Evolutionary conservation across 2,329 filamentous ascomycete species (phyloP).

Genomic region (Cytospora piceicola): DNA sequence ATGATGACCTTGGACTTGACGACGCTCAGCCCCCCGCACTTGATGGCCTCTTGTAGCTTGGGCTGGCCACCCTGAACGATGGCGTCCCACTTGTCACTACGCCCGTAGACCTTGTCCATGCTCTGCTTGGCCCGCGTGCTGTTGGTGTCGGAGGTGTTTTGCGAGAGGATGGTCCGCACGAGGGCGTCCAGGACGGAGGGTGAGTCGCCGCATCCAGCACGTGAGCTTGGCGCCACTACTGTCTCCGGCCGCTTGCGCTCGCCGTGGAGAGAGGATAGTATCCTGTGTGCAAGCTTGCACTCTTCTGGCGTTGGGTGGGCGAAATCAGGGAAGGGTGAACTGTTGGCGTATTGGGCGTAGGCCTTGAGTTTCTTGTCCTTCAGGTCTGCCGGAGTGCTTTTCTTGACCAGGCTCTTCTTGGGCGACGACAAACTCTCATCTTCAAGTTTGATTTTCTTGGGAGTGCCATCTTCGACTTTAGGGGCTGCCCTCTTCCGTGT

Average conservation of each 20-base stretch:
- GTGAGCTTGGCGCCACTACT: conserved; percentile 63
- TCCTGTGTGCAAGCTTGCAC: conserved; percentile 67
- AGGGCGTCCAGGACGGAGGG: conserved; percentile 57
- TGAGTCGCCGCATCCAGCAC: conserved; percentile 64
- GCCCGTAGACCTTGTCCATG: conserved; percentile 51
- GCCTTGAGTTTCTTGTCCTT: conserved; percentile 50
- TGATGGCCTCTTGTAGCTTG: conserved; percentile 63
- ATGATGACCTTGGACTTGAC: conserved; percentile 77
- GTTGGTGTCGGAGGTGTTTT: conserved; percentile 56
- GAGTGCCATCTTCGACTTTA: conserved; percentile 18
- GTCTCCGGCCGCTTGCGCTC: conserved; percentile 62
- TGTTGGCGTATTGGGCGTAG: conserved; percentile 45
- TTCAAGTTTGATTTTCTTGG: conserved; percentile 25
- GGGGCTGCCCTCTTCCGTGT: conserved; percentile 25
- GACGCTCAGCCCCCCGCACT: conserved; percentile 70
- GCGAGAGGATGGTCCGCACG: conserved; percentile 56
- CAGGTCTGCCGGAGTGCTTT: conserved; percentile 34
- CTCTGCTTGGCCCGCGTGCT: conserved; percentile 63
- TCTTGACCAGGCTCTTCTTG: conserved; percentile 24
- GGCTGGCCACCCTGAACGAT: conserved; percentile 46
- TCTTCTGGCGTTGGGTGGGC: conserved; percentile 67
- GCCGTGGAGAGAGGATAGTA: conserved; percentile 70
- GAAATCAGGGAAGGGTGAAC: conserved; percentile 70
- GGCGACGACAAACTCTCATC: conserved; percentile 8
- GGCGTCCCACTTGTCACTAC: conserved; percentile 48